These are phyloP conservation scores for Pyropia haitanensis DNA, from an alignment of 23 red algal genomes.

Conservation along the genomic window DNA sequence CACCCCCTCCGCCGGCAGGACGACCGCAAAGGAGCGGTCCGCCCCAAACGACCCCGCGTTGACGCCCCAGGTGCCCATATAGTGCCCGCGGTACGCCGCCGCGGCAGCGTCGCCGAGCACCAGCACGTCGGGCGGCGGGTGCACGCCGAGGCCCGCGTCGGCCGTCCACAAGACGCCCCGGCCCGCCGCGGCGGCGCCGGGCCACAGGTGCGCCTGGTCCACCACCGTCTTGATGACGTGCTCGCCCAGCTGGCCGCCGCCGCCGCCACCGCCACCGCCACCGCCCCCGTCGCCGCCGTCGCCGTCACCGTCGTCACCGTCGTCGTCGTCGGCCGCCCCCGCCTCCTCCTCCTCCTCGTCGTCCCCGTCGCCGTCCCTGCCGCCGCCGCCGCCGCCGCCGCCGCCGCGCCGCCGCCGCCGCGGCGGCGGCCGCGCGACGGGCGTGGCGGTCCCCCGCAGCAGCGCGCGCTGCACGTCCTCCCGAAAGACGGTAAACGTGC, in stretches of 20 bases:
- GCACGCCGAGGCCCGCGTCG: slow-evolving; percentile 60
- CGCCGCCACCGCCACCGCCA: too few species aligned
- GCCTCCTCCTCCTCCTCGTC: too few species aligned
- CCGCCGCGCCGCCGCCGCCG: slow-evolving; percentile 9
- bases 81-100: slow-evolving; percentile 32
- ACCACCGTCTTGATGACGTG: slow-evolving; percentile 65
- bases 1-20: slow-evolving; percentile 39
- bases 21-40: slow-evolving; percentile 55
- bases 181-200: slow-evolving; percentile 25
- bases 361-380: neutral
- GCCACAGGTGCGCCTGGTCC: slow-evolving; percentile 76
- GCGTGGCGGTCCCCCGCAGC: slow-evolving; percentile 12
- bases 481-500: slow-evolving; percentile 58
- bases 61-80: slow-evolving; percentile 27
- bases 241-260: slow-evolving; percentile 17
- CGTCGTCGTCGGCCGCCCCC: too few species aligned
- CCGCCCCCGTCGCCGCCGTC: neutral
- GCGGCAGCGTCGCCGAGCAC: slow-evolving; percentile 61
- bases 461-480: slow-evolving; percentile 74
- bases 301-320: too few species aligned
- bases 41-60: slow-evolving; percentile 58
- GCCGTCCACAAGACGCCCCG: slow-evolving; percentile 65
- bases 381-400: neutral
- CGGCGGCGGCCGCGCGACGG: slow-evolving; percentile 37
- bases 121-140: slow-evolving; percentile 42